Percentiles rank a stretch among this genome's conserved stretches.
Conservation (phyloP, 2,329 filamentous ascomycete species). For the Pestalotiopsis sp. region DNA sequence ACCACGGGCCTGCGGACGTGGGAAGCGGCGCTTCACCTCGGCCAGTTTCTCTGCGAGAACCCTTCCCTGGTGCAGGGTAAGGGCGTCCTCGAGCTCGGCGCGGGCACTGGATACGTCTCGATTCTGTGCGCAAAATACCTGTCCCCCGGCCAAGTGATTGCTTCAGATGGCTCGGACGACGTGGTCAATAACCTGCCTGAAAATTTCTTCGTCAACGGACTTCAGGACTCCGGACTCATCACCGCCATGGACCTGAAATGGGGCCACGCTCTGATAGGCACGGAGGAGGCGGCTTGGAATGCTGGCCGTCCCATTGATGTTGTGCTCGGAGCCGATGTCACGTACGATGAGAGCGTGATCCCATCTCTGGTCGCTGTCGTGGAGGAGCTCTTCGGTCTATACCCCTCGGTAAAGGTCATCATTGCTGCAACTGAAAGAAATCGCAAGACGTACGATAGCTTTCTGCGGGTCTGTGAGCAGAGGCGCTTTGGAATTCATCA, state of each 20-base stretch:
- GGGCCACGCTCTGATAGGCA: conserved; percentile 60
- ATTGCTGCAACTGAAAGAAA: conserved; percentile 74
- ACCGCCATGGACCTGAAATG: conserved; percentile 60
- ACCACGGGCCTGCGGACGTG: conserved; percentile 79
- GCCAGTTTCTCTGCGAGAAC: conserved; percentile 62
- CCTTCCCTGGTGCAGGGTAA: conserved; percentile 49
- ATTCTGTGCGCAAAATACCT: conserved; percentile 73
- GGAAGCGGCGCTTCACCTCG: conserved; percentile 77
- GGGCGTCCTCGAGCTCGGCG: conserved; percentile 69
- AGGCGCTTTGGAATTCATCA: conserved; percentile 43
- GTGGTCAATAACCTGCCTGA: conserved; percentile 68
- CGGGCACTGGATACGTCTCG: conserved; percentile 75
- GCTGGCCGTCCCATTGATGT: conserved; percentile 54
- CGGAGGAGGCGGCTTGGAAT: conserved; percentile 56
- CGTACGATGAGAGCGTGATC: conserved; percentile 68
- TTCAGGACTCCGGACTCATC: conserved; percentile 50
- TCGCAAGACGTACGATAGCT: conserved; percentile 64
- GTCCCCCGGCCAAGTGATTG: conserved; percentile 57
- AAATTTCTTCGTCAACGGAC: conserved; percentile 67
- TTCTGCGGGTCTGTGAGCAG: conserved; percentile 58
- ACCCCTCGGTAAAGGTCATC: conserved; percentile 57
- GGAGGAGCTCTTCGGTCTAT: conserved; percentile 58
- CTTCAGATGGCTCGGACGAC: conserved; percentile 73
- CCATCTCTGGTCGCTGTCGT: conserved; percentile 66
- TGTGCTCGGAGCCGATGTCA: conserved; percentile 76